These are phyloP conservation scores for Camellia sinensis DNA, from an alignment of 148 eudicot genomes.

Conservation along the genomic window DNA sequence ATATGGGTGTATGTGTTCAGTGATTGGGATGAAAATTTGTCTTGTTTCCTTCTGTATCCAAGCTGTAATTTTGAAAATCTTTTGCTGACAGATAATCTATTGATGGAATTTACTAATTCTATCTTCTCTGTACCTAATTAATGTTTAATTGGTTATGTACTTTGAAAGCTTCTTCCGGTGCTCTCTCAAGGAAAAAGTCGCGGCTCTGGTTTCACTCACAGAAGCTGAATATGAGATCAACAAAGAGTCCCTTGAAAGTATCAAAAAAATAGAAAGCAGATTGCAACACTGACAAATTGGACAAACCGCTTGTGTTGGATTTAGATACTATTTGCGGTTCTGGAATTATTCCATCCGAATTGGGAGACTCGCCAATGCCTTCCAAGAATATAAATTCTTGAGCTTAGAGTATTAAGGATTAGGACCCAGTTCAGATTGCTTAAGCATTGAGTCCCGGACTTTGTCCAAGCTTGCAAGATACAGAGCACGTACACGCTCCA, in stretches of 20 bases:
- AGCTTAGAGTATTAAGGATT: conserved; percentile 47
- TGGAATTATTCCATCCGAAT: conserved; percentile 13
- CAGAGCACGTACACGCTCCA: conserved; percentile 25
- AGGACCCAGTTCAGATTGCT: conserved; percentile 29
- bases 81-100: conserved; percentile 1
- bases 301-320: neutral
- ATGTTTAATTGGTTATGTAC: neutral
- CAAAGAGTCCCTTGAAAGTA: conserved; percentile 41
- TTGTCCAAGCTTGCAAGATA: conserved; percentile 26
- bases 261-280: conserved; percentile 31
- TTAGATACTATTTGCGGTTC: conserved; percentile 25
- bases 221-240: conserved; percentile 39
- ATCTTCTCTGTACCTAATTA: neutral
- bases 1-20: neutral
- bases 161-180: conserved; percentile 37
- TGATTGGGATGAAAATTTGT: neutral
- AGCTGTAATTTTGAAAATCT: neutral
- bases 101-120: neutral
- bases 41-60: neutral
- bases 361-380: conserved; percentile 22
- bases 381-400: conserved; percentile 31
- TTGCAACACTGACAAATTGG: conserved; percentile 18
- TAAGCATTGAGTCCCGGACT: conserved; percentile 33
- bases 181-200: conserved; percentile 20
- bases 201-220: conserved; percentile 31